Percentiles rank a stretch among this genome's conserved stretches.
These are phyloP conservation scores for Boletales sp. DNA, from an alignment of 768 basidiomycete species.

Conservation along the genomic window DNA sequence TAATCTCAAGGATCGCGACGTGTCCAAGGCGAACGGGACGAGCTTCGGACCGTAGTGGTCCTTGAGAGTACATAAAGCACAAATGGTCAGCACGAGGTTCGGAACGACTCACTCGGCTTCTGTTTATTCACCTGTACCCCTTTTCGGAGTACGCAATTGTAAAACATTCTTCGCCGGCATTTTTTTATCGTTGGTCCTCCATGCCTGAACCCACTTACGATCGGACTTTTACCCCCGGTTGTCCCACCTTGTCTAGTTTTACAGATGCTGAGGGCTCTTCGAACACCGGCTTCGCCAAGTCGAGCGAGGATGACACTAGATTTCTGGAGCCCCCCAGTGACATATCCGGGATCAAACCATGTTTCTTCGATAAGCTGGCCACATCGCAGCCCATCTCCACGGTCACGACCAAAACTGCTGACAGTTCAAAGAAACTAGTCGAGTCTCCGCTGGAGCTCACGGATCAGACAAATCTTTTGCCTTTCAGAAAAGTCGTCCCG, in stretches of 20 bases:
- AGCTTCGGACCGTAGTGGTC: neutral
- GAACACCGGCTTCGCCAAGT: neutral
- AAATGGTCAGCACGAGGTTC: neutral
- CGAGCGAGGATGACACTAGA: neutral
- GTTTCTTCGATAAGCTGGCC: slow-evolving; percentile 1
- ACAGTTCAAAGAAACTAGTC: neutral
- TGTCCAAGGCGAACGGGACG: neutral
- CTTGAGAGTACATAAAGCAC: slow-evolving; percentile 9
- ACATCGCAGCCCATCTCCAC: slow-evolving; percentile 5
- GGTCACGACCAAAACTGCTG: neutral
- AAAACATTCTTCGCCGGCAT: neutral
- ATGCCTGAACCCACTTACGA: slow-evolving; percentile 3
- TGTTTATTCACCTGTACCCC: neutral
- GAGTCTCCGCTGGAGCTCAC: slow-evolving; percentile 36
- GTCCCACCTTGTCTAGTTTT: neutral
- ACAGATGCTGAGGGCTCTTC: neutral
- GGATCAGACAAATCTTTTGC: slow-evolving; percentile 76
- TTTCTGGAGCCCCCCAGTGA: neutral
- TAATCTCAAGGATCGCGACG: neutral
- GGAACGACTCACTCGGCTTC: neutral
- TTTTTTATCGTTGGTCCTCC: neutral
- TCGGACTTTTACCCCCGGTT: neutral
- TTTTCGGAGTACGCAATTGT: neutral
- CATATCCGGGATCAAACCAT: neutral
- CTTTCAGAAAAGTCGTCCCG: slow-evolving; percentile 57